Evolutionary conservation across 75 land plant species (phyloP).

Genomic region (Gnetum montanum): DNA sequence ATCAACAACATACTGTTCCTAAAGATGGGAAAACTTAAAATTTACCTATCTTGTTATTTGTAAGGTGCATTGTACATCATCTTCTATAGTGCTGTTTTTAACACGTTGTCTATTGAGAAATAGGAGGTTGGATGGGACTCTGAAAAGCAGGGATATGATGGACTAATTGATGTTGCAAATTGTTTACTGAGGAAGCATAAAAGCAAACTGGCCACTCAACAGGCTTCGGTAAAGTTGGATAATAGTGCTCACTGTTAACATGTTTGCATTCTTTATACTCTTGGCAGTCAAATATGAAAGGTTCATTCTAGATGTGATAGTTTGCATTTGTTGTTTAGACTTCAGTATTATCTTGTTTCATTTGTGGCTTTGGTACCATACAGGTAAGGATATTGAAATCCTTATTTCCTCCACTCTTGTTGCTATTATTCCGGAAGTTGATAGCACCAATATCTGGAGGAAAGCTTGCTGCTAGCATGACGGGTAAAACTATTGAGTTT

Average conservation of each 20-base stretch:
- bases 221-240: slow-evolving; percentile 56
- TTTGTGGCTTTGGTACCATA: slow-evolving; percentile 2
- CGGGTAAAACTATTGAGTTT: no score
- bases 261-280: no score
- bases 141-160: slow-evolving; percentile 85
- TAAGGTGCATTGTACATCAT: no score
- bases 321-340: no score
- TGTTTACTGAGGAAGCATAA: slow-evolving; percentile 45
- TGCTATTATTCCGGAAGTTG: slow-evolving; percentile 51
- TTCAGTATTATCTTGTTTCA: no score
- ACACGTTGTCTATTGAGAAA: not conserved
- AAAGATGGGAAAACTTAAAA: no score
- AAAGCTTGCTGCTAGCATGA: slow-evolving; percentile 65
- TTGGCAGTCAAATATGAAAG: no score
- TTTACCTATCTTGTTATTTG: no score
- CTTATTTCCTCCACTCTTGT: slow-evolving; percentile 65
- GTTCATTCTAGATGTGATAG: no score
- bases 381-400: slow-evolving; percentile 81
- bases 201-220: slow-evolving; percentile 33
- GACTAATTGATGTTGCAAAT: slow-evolving; percentile 74
- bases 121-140: slow-evolving; percentile 97
- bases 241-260: no score
- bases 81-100: no score
- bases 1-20: no score
- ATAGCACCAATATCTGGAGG: slow-evolving; percentile 67